A percentile compares a stretch with the other conserved stretches of the same genome.
These are phyloP conservation scores for Nemania sp. DNA, from an alignment of 2,329 filamentous ascomycete genomes.

Conservation along the genomic window DNA sequence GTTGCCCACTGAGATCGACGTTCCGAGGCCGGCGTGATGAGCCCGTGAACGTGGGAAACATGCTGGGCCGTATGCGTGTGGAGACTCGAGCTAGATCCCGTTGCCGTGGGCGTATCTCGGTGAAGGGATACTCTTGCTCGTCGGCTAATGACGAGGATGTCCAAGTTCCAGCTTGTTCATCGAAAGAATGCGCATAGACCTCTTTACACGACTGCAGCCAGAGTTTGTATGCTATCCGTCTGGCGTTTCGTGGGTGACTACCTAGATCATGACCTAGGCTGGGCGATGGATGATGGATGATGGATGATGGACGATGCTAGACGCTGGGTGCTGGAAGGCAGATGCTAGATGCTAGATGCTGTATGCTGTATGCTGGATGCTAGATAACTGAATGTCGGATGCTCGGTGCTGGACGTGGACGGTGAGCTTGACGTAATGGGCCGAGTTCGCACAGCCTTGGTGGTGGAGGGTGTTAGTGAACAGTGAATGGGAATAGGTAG, in stretches of 20 bases:
- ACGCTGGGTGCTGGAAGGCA: too few relatives aligned
- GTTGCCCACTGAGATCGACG: constrained; percentile 88
- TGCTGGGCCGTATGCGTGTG: constrained; percentile 44
- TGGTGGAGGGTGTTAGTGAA: not conserved
- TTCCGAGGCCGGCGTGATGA: constrained; percentile 83
- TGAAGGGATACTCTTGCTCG: not conserved
- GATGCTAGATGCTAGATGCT: too few relatives aligned
- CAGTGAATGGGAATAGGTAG: not conserved
- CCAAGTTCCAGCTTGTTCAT: not conserved
- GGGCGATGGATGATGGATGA: too few relatives aligned
- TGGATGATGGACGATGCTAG: too few relatives aligned
- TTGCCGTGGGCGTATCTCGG: not conserved
- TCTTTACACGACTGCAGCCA: constrained; percentile 1
- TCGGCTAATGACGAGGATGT: not conserved
- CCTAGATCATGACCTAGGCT: too few relatives aligned
- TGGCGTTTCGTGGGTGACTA: constrained; percentile 6
- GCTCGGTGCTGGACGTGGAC: not conserved
- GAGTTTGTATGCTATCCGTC: constrained; percentile 17
- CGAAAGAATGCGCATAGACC: constrained; percentile 5
- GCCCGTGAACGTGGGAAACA: constrained; percentile 94
- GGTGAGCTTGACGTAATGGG: constrained; percentile 23
- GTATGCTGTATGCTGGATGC: not conserved
- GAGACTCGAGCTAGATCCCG: not conserved
- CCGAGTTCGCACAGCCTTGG: not conserved
- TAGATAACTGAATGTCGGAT: not conserved